A percentile compares a stretch with the other conserved stretches of the same genome.
phyloP scores from a whole-genome alignment of 2,329 filamentous ascomycete genomes.

The Tolypocladium tropicale region DNA sequence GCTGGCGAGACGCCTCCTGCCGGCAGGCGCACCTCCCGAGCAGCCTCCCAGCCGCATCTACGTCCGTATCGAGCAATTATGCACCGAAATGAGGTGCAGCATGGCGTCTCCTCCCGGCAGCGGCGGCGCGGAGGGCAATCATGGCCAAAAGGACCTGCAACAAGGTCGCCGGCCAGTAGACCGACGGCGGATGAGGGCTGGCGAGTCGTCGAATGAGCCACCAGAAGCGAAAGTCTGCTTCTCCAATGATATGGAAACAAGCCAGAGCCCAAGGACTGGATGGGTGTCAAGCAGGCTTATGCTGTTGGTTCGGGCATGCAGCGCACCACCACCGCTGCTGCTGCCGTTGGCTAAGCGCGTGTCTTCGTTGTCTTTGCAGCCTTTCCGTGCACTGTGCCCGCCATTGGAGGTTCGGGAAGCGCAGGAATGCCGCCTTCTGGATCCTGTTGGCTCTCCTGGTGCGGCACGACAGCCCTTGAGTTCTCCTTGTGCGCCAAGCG shows the following conservation, averaged over 20 bases:
- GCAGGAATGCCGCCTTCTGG: background rate
- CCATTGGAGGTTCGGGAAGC: background rate
- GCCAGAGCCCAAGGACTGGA: background rate
- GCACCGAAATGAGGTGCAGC: background rate
- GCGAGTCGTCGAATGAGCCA: background rate
- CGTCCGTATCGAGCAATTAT: background rate
- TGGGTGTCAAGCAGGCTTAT: background rate
- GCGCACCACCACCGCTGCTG: background rate
- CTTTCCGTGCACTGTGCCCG: background rate
- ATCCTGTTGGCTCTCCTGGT: background rate
- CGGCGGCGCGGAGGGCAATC: background rate
- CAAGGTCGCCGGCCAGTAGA: background rate
- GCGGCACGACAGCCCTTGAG: background rate
- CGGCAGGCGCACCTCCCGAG: background rate
- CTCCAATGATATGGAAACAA: background rate
- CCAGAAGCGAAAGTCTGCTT: background rate
- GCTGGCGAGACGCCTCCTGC: background rate
- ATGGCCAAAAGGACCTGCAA: background rate
- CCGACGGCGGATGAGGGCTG: background rate
- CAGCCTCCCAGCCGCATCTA: background rate
- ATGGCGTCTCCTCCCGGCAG: background rate
- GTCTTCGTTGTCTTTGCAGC: background rate
- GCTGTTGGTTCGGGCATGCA: background rate
- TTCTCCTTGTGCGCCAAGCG: background rate
- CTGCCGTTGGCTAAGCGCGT: background rate